phyloP scores from a whole-genome alignment of 106 monocot species.

The Dioscorea alata region DNA sequence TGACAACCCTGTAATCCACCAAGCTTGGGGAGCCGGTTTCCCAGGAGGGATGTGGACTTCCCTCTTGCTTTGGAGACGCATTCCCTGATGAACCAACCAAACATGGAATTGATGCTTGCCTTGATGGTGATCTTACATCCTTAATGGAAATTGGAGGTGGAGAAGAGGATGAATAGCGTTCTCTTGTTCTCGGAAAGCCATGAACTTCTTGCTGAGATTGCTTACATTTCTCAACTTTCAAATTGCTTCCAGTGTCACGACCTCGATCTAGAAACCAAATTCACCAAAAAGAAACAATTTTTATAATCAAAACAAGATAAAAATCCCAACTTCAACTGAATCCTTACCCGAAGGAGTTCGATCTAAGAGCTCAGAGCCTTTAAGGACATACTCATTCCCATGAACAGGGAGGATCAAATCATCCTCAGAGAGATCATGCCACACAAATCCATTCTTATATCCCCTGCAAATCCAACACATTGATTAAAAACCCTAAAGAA shows the following conservation, averaged over 20 bases:
- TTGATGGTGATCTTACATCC: constrained; percentile 2
- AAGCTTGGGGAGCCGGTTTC: constrained; percentile 2
- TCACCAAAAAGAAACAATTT: background rate
- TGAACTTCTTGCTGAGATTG: constrained; percentile 3
- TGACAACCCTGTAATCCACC: constrained; percentile 8
- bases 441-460: constrained; percentile 92
- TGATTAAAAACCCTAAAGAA: background rate
- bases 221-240: background rate
- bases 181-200: constrained; percentile 7
- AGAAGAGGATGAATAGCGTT: constrained; percentile 17
- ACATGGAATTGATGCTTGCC: background rate
- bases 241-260: background rate
- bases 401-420: constrained; percentile 60
- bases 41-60: constrained; percentile 7
- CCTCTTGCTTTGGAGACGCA: constrained; percentile 7
- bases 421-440: constrained; percentile 84
- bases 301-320: background rate
- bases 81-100: constrained; percentile 16
- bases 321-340: background rate
- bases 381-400: constrained; percentile 75
- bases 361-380: constrained; percentile 78
- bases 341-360: constrained; percentile 40
- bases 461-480: constrained; percentile 34
- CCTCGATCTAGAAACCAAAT: background rate
- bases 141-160: background rate